These are phyloP conservation scores for Platanus orientalis DNA, from an alignment of 164 flowering plant genomes.

Conservation along the genomic window DNA sequence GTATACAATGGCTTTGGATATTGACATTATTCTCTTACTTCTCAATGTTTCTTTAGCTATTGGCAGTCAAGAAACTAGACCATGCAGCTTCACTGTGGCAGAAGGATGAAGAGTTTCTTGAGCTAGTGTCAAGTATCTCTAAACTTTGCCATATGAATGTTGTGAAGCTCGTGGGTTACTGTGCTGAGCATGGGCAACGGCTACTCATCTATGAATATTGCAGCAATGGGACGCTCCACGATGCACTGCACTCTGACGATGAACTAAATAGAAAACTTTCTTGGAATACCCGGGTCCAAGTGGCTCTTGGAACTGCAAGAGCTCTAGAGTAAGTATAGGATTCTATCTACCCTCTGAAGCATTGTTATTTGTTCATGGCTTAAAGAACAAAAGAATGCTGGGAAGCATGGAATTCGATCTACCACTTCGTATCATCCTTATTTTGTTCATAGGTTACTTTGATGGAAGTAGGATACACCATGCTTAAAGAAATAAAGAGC, in stretches of 20 bases:
- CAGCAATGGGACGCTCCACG: conserved; percentile 62
- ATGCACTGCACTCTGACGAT: conserved; percentile 60
- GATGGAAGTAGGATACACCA: background rate
- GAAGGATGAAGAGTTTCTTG: conserved; percentile 55
- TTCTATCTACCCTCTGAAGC: background rate
- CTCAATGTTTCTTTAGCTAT: conserved; percentile 26
- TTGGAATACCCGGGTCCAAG: conserved; percentile 64
- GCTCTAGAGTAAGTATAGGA: conserved; percentile 76
- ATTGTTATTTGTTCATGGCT: too few relatives aligned
- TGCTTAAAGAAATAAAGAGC: background rate
- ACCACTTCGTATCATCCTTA: background rate
- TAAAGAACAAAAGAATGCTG: too few relatives aligned
- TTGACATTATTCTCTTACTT: conserved; percentile 1
- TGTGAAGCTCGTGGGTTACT: conserved; percentile 72
- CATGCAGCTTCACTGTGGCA: conserved; percentile 26
- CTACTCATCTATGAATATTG: conserved; percentile 69
- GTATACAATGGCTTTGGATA: background rate
- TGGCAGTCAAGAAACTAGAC: conserved; percentile 82
- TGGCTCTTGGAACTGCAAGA: conserved; percentile 87
- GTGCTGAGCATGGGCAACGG: conserved; percentile 74
- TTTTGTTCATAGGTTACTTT: background rate
- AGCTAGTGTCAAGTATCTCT: conserved; percentile 50
- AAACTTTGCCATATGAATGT: conserved; percentile 56
- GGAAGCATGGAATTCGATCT: too few relatives aligned
- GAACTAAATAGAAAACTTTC: conserved; percentile 51